These are phyloP conservation scores for Neonothopanus nambi DNA, from an alignment of 1,284 basidiomycete genomes.

Conservation along the genomic window DNA sequence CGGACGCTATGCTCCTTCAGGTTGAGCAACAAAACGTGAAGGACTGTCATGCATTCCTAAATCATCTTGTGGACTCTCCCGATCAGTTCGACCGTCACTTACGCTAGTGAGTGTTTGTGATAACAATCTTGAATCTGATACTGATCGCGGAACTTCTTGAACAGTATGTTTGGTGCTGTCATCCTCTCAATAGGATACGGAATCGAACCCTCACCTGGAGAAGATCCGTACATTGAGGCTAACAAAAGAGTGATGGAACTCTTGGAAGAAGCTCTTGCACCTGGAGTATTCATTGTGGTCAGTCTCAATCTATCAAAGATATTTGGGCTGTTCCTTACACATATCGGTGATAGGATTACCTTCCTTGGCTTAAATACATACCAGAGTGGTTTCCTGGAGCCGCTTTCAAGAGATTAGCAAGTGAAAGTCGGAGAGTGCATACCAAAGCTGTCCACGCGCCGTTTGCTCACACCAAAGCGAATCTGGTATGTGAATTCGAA, in stretches of 20 bases:
- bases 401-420: conserved; percentile 6
- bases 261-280: not conserved
- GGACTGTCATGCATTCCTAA: not conserved
- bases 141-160: not conserved
- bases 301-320: not conserved
- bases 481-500: too few species aligned
- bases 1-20: not conserved
- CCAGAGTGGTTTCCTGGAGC: conserved; percentile 12
- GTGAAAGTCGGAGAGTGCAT: not conserved
- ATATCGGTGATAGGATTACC: not conserved
- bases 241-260: not conserved
- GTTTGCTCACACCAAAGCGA: not conserved
- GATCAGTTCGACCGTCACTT: conserved; percentile 1
- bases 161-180: conserved; percentile 4
- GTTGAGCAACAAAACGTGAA: conserved; percentile 5
- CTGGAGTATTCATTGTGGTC: conserved; percentile 12
- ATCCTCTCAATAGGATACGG: conserved; percentile 13
- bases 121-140: not conserved
- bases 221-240: conserved; percentile 5
- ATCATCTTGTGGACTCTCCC: conserved; percentile 1
- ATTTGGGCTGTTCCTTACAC: not conserved
- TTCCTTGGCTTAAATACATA: conserved; percentile 6
- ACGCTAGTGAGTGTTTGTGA: not conserved
- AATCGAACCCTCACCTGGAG: not conserved
- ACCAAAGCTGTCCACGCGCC: not conserved